These are phyloP conservation scores for Leucaena leucocephala DNA, from an alignment of 306 rosid genomes.

Conservation along the genomic window DNA sequence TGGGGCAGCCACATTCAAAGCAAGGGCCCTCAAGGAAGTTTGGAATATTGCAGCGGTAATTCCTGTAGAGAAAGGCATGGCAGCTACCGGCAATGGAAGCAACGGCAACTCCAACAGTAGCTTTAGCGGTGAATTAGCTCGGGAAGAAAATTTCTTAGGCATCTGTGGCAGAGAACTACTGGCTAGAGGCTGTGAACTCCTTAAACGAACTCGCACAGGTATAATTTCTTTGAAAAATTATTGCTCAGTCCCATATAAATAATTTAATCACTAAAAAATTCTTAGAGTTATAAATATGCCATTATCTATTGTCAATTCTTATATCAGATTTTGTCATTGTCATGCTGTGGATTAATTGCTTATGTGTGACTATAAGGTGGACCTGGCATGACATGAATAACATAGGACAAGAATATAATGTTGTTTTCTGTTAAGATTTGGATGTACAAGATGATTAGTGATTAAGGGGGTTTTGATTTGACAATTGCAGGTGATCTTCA, in stretches of 20 bases:
- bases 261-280: too few species aligned
- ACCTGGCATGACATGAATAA: not conserved
- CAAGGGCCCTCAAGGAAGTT: slow-evolving; percentile 90
- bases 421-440: not conserved
- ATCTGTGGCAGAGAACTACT: slow-evolving; percentile 71
- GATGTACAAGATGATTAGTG: not conserved
- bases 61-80: slow-evolving; percentile 72
- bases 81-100: slow-evolving; percentile 39
- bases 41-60: slow-evolving; percentile 91
- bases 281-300: too few species aligned
- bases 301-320: too few species aligned
- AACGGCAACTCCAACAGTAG: slow-evolving; percentile 61
- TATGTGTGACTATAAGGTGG: too few species aligned
- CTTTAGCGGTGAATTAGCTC: slow-evolving; percentile 67
- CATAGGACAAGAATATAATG: not conserved
- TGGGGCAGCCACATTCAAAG: slow-evolving; percentile 96
- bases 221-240: not conserved
- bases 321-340: too few species aligned
- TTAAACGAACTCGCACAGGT: slow-evolving; percentile 94
- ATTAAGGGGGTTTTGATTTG: slow-evolving; percentile 12
- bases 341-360: too few species aligned
- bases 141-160: slow-evolving; percentile 75
- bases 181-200: slow-evolving; percentile 82
- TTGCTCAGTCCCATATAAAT: too few species aligned
- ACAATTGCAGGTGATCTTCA: slow-evolving; percentile 86